Percentiles rank a stretch among this genome's conserved stretches.
Evolutionary conservation across 768 basidiomycete species (phyloP).

Genomic region (Pholiota microspora): DNA sequence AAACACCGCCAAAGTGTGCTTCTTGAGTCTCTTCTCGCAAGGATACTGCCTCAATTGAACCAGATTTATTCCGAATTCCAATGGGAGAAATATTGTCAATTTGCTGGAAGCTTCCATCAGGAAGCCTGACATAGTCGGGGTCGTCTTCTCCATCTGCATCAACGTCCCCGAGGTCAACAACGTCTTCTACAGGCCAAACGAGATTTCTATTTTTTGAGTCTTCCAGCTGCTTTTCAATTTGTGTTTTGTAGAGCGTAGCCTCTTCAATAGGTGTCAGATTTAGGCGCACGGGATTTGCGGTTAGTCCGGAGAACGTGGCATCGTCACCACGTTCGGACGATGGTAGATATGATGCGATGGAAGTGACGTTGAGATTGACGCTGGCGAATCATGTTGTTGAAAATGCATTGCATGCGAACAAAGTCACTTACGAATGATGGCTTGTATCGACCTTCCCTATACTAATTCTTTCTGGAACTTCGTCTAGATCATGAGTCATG

Average conservation of each 20-base stretch:
- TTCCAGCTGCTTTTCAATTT: slow-evolving; percentile 56
- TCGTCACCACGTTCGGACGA: slow-evolving; percentile 53
- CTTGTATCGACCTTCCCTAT: slow-evolving; percentile 70
- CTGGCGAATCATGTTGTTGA: slow-evolving; percentile 30
- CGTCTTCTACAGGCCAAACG: slow-evolving; percentile 61
- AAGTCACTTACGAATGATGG: slow-evolving; percentile 59
- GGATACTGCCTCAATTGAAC: slow-evolving; percentile 45
- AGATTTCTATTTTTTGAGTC: slow-evolving; percentile 64
- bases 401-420: background rate
- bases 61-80: slow-evolving; percentile 57
- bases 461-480: slow-evolving; percentile 71
- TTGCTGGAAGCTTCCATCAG: slow-evolving; percentile 34
- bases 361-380: slow-evolving; percentile 69
- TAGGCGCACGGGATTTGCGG: slow-evolving; percentile 29
- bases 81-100: slow-evolving; percentile 39
- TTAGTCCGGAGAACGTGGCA: slow-evolving; percentile 52
- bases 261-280: slow-evolving; percentile 59
- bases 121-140: slow-evolving; percentile 36
- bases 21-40: slow-evolving; percentile 33
- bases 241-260: slow-evolving; percentile 46
- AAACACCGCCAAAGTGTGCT: slow-evolving; percentile 48
- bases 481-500: slow-evolving; percentile 69
- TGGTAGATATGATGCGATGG: slow-evolving; percentile 73
- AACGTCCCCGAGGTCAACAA: slow-evolving; percentile 37
- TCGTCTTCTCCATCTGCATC: slow-evolving; percentile 67